These are phyloP conservation scores for Claviceps sp. DNA, from an alignment of 2,329 filamentous ascomycete genomes.

Conservation along the genomic window DNA sequence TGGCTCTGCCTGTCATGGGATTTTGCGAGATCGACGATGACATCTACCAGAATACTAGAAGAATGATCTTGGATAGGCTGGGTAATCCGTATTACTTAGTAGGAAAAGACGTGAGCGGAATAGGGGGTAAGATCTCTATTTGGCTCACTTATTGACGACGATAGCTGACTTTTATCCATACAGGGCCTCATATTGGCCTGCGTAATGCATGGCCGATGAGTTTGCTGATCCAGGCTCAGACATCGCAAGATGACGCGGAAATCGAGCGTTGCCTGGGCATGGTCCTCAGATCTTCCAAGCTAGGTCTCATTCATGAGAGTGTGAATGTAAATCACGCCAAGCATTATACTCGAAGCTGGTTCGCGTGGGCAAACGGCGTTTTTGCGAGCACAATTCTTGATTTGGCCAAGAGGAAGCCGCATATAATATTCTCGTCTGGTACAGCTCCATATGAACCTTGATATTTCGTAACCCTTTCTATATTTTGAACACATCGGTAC, in stretches of 20 bases:
- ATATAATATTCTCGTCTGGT: conserved; percentile 64
- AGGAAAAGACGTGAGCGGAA: conserved; percentile 67
- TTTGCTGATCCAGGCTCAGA: conserved; percentile 81
- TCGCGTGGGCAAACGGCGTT: conserved; percentile 95
- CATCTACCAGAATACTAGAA: conserved; percentile 79
- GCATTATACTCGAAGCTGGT: conserved; percentile 84
- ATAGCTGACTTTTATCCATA: conserved; percentile 4
- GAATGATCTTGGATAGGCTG: conserved; percentile 54
- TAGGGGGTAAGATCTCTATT: conserved; percentile 51
- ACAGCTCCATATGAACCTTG: conserved; percentile 43
- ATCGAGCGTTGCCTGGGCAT: conserved; percentile 59
- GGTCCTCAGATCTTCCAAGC: conserved; percentile 60
- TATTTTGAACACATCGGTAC: background rate
- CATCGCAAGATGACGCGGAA: conserved; percentile 68
- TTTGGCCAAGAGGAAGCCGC: conserved; percentile 74
- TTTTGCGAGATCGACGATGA: conserved; percentile 52
- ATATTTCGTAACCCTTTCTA: conserved; percentile 3
- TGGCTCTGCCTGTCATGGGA: conserved; percentile 66
- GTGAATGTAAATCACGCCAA: conserved; percentile 58
- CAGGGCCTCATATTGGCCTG: conserved; percentile 61
- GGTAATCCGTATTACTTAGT: conserved; percentile 83
- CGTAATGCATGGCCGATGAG: conserved; percentile 95
- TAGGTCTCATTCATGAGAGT: conserved; percentile 85
- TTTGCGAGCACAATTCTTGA: conserved; percentile 89
- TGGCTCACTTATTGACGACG: no score